Base-by-base conservation (phyloP, 208 protist species). In the Leptomonas seymouri region DNA sequence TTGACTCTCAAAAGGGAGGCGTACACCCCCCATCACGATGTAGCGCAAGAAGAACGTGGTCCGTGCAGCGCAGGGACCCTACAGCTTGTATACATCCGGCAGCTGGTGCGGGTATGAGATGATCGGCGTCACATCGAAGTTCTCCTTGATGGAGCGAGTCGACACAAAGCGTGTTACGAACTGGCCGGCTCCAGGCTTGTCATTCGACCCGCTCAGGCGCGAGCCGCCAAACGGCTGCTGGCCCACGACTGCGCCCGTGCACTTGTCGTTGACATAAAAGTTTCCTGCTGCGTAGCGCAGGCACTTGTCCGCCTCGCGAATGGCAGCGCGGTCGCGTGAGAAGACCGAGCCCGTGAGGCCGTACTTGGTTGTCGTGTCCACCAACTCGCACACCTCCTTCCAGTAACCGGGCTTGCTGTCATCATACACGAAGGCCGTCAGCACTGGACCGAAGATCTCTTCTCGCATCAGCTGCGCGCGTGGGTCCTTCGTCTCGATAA, bases 181-280 rank as follows among this genome's bases (percentile, higher is more conserved):
- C 39, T 89, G 74, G 8, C 80, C 72, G 16, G 82, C 86, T 42
- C 98, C 98, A 39, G 97, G 96, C 89, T 99, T 99, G 81, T 99
- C 98, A 81, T 99, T 99, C 42, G 97, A 98, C 54, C 98, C 98
- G 58, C 91, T 97, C 25, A 73, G 73, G 21, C 94, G 84, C 31
- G 85, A 75, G 42, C 97, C 97, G 66, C 97, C 98, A 71, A 99
- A 99, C 42, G 98, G 98, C 91, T 99, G 98, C 84, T 99, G 98
- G 45, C 98, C 98, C 36, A 99, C 98, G 36, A 99, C 96, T 16
- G 98, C 94, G 39, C 98, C 97, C n/a, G 97, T 99, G 76, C 89
- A 92, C 82, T 99, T 99, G 81, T 99, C 97, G 82, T 99, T 99
- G 64, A 99, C 93, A 84, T 99, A 99, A 74, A 98, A 98, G 87